A percentile compares a stretch with the other conserved stretches of the same genome.
Conservation (phyloP, 495 filamentous ascomycete species). For the Delitschia confertaspora region DNA sequence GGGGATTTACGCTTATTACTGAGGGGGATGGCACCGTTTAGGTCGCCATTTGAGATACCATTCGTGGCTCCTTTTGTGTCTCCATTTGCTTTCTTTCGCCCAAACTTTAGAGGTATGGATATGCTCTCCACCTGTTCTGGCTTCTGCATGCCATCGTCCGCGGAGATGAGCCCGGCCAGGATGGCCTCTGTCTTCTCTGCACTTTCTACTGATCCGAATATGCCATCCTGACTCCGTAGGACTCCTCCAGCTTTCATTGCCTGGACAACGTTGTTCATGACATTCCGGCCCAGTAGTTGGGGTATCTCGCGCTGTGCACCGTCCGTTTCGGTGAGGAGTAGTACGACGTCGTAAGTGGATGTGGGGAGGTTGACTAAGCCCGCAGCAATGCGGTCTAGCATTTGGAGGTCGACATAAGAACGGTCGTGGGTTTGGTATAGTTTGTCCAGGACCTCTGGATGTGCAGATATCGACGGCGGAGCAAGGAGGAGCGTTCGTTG, state of each 20-base stretch:
- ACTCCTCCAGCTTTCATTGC: conserved; percentile 64
- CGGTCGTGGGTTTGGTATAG: conserved; percentile 59
- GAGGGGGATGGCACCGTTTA: conserved; percentile 26
- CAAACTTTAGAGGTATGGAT: conserved; percentile 64
- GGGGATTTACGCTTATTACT: conserved; percentile 43
- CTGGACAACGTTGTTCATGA: conserved; percentile 57
- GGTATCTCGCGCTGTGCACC: conserved; percentile 51
- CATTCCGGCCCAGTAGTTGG: conserved; percentile 53
- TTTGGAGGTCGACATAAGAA: conserved; percentile 76
- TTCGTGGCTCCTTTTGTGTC: conserved; percentile 2
- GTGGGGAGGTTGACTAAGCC: conserved; percentile 71
- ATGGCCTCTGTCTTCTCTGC: conserved; percentile 60
- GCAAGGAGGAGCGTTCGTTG: conserved; percentile 58
- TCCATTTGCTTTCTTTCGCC: conserved; percentile 53
- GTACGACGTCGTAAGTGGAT: conserved; percentile 70
- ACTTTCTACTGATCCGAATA: conserved; percentile 40
- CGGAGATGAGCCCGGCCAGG: conserved; percentile 62
- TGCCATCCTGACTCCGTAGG: conserved; percentile 59
- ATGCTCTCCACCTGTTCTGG: conserved; percentile 53
- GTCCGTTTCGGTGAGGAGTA: conserved; percentile 73
- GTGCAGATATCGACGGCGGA: conserved; percentile 63
- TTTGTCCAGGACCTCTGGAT: conserved; percentile 51
- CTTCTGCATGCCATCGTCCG: conserved; percentile 58
- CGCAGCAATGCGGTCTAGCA: conserved; percentile 88
- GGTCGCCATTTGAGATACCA: conserved; percentile 11